These are phyloP conservation scores for Septoria linicola DNA, from an alignment of 2,329 filamentous ascomycete species.

Conservation along the genomic window DNA sequence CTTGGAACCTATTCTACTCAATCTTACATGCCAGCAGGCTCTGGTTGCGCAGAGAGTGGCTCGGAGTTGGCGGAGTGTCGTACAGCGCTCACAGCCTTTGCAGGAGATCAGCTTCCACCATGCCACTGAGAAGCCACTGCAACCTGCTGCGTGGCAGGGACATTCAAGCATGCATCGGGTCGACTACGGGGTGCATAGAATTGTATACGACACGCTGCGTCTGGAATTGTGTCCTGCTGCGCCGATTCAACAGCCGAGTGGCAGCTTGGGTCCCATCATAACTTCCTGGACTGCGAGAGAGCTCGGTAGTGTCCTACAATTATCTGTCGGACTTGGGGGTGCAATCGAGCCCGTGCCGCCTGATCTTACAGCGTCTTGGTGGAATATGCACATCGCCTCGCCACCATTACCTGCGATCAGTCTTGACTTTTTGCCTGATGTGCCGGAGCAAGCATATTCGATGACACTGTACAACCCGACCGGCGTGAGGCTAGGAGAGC, in stretches of 20 bases:
- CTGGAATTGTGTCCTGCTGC: neutral
- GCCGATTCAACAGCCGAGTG: neutral
- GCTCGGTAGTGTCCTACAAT: slow-evolving; percentile 8
- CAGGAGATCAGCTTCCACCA: slow-evolving; percentile 12
- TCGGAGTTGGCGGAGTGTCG: slow-evolving; percentile 9
- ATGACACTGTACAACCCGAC: slow-evolving; percentile 13
- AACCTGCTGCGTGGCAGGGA: neutral
- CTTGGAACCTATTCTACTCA: slow-evolving; percentile 15
- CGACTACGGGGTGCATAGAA: neutral
- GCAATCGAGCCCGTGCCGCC: neutral
- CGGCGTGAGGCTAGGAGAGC: slow-evolving; percentile 16
- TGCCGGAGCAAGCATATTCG: slow-evolving; percentile 2
- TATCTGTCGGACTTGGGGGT: slow-evolving; percentile 14
- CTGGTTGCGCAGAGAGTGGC: slow-evolving; percentile 12
- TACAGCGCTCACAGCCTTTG: slow-evolving; percentile 6
- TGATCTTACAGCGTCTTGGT: slow-evolving; percentile 5
- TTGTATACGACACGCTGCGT: neutral
- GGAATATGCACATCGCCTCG: slow-evolving; percentile 13
- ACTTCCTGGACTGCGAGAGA: slow-evolving; percentile 5
- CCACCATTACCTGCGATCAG: slow-evolving; percentile 14
- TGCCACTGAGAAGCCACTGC: neutral
- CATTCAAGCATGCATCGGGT: no score
- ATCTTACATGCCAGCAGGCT: slow-evolving; percentile 11
- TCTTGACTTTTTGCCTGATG: slow-evolving; percentile 12
- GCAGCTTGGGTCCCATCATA: neutral